Conservation (phyloP, 768 basidiomycete genomes). For the Cystofilobasidium macerans region DNA sequence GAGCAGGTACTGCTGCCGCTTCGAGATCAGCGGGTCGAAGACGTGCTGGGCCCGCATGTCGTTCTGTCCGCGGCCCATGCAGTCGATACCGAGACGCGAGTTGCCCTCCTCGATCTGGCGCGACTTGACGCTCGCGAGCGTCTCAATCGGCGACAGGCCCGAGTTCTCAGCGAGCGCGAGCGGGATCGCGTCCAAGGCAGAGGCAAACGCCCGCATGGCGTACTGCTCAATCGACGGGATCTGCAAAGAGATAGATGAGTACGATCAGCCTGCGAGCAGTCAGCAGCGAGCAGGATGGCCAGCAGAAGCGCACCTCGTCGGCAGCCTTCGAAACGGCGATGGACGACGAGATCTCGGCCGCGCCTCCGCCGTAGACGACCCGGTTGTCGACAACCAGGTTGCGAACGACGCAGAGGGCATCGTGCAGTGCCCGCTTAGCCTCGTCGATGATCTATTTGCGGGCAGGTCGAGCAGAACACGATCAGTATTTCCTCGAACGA, state of each 20-base stretch:
- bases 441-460: constrained; percentile 82
- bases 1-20: constrained; percentile 88
- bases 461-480: background rate
- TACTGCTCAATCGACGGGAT: constrained; percentile 98
- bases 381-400: constrained; percentile 91
- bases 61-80: constrained; percentile 70
- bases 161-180: constrained; percentile 97
- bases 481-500: too few species aligned
- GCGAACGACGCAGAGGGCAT: constrained; percentile 92
- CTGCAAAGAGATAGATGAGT: constrained; percentile 39
- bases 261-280: too few species aligned
- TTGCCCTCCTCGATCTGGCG: constrained; percentile 77
- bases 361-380: constrained; percentile 96
- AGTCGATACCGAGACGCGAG: constrained; percentile 84
- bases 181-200: constrained; percentile 87
- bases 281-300: constrained; percentile 24
- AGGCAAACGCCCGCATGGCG: constrained; percentile 97
- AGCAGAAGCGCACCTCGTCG: constrained; percentile 54
- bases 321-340: constrained; percentile 89
- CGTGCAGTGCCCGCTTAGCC: constrained; percentile 93
- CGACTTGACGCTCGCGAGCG: constrained; percentile 88
- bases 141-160: constrained; percentile 89
- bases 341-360: constrained; percentile 90
- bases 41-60: constrained; percentile 98
- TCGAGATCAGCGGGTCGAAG: constrained; percentile 92